phyloP scores from a whole-genome alignment of 352 stramenopile species.

The Phytophthora podocarpi region DNA sequence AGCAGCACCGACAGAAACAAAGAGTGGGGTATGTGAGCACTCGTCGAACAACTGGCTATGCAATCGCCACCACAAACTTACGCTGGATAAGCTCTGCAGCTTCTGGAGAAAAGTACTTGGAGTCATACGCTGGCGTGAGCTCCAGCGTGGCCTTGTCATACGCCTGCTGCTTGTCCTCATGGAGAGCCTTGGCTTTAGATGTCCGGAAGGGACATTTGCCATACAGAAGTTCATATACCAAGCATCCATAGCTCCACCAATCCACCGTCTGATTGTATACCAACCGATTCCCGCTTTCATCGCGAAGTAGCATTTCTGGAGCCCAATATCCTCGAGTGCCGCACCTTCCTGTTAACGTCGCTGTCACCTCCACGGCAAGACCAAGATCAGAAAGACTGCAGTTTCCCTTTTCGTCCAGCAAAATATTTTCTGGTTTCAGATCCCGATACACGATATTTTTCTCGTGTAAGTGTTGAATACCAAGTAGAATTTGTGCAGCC shows the following conservation, averaged over 20 bases:
- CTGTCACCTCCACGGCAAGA: conserved; percentile 94
- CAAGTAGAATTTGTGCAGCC: conserved; percentile 78
- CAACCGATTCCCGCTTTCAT: conserved; percentile 91
- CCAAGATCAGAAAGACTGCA: conserved; percentile 97
- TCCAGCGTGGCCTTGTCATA: conserved; percentile 86
- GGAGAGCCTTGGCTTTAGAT: conserved; percentile 92
- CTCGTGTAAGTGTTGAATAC: conserved; percentile 84
- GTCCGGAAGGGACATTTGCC: conserved; percentile 97
- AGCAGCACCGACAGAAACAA: conserved; percentile 6
- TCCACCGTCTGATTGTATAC: conserved; percentile 96
- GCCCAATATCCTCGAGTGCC: conserved; percentile 93
- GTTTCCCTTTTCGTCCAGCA: conserved; percentile 94
- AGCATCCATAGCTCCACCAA: conserved; percentile 98
- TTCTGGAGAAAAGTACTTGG: conserved; percentile 83
- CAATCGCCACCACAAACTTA: conserved; percentile 32
- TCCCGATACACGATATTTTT: conserved; percentile 93
- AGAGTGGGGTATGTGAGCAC: conserved; percentile 7
- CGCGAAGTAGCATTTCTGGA: conserved; percentile 95
- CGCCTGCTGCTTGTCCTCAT: conserved; percentile 89
- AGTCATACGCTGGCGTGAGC: conserved; percentile 75
- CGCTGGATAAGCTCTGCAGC: conserved; percentile 77
- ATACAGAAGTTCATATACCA: conserved; percentile 97
- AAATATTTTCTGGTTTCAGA: conserved; percentile 91
- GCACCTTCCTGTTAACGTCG: conserved; percentile 75
- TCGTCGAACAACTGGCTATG: background rate